These are phyloP conservation scores for Fusarium coicis DNA, from an alignment of 2,329 filamentous ascomycete genomes.

Conservation along the genomic window DNA sequence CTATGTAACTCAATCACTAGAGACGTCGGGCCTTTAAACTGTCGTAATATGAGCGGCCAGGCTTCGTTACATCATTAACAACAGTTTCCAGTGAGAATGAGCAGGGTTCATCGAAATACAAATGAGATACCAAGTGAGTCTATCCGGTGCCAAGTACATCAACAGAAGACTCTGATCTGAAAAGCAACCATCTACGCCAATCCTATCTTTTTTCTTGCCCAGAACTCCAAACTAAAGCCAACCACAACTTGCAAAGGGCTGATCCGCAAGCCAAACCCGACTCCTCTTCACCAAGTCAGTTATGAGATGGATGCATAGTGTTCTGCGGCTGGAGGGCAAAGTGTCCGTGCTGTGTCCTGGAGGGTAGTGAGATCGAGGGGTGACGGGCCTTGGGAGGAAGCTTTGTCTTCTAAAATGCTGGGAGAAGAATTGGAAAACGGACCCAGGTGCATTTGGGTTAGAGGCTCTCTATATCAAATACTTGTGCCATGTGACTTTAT, in stretches of 20 bases:
- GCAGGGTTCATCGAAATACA: neutral
- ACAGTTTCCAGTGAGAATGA: neutral
- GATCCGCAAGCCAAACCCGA: neutral
- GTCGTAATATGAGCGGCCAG: neutral
- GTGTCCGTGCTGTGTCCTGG: neutral
- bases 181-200: fast-evolving
- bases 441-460: fast-evolving
- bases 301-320: neutral
- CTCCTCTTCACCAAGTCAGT: neutral
- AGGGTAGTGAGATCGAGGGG: fast-evolving
- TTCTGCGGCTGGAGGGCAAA: fast-evolving
- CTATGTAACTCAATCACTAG: neutral
- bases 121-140: neutral
- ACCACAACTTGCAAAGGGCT: neutral
- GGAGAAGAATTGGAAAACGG: fast-evolving
- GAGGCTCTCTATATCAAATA: neutral
- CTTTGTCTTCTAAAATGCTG: neutral
- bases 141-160: neutral
- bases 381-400: fast-evolving
- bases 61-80: neutral
- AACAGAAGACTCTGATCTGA: neutral
- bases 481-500: fast-evolving
- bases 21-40: neutral
- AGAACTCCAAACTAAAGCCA: neutral
- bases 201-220: neutral